phyloP scores from a whole-genome alignment of 2,329 filamentous ascomycete species.

The Cercospora sp. region DNA sequence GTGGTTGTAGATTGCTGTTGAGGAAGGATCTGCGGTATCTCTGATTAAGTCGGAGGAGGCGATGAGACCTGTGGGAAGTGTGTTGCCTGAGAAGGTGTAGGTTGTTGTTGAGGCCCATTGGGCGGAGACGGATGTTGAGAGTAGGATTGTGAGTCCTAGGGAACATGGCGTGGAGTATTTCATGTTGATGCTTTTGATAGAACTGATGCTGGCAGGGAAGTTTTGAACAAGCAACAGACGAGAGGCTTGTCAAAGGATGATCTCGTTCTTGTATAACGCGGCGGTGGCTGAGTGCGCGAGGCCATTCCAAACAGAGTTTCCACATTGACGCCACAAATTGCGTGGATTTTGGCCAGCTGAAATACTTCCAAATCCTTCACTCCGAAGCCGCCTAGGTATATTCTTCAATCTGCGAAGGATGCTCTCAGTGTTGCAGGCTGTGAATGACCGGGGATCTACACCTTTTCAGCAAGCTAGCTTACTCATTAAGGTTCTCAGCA shows the following conservation, averaged over 20 bases:
- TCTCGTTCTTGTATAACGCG: not conserved
- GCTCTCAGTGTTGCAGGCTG: not conserved
- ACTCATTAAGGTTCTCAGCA: not conserved
- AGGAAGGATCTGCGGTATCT: not conserved
- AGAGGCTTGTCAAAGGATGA: not conserved
- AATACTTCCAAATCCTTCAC: not conserved
- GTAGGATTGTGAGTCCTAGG: not conserved
- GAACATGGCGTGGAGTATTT: not conserved
- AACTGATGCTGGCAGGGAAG: not conserved
- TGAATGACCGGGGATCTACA: not conserved
- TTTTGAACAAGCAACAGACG: not conserved
- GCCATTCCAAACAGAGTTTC: not conserved
- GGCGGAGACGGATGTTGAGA: not conserved
- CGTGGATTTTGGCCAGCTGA: not conserved
- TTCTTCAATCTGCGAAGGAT: not conserved
- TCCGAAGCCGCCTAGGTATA: not conserved
- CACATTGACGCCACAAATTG: not conserved
- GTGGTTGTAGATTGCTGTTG: constrained; percentile 1
- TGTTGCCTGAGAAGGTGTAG: constrained; percentile 10
- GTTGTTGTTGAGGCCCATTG: constrained; percentile 17
- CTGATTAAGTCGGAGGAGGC: constrained; percentile 3
- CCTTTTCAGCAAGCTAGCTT: not conserved
- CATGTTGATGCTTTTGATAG: not conserved
- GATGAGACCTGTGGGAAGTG: constrained; percentile 12
- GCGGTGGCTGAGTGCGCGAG: not conserved